Conservation (phyloP, 116 monocot species). For the Zostera marina region DNA sequence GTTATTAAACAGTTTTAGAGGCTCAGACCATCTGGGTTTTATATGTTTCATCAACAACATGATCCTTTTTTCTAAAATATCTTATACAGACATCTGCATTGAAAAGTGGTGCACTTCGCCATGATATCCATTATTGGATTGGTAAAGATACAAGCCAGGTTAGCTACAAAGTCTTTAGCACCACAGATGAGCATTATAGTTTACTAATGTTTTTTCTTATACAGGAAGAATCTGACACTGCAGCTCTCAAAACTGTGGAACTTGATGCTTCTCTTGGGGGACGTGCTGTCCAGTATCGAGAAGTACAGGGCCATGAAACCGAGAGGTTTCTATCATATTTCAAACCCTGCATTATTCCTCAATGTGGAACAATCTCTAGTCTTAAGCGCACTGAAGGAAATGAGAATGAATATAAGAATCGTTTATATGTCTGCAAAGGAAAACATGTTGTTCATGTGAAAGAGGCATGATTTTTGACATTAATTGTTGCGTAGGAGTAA, state of each 20-base stretch:
- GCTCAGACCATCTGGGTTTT: background rate
- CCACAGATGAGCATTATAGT: conserved; percentile 1
- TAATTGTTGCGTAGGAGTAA: background rate
- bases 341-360: conserved; percentile 95
- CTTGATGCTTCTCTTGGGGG: conserved; percentile 97
- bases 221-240: conserved; percentile 90
- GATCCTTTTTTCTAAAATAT: background rate
- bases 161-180: conserved; percentile 2
- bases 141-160: conserved; percentile 98
- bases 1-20: too few relatives aligned
- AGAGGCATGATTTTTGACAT: conserved; percentile 35
- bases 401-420: conserved; percentile 26
- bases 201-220: conserved; percentile 4
- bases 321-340: conserved; percentile 92
- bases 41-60: background rate
- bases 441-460: conserved; percentile 87
- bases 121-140: conserved; percentile 98
- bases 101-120: conserved; percentile 82
- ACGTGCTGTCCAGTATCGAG: conserved; percentile 90
- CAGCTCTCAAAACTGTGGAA: conserved; percentile 85
- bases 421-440: conserved; percentile 85
- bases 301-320: conserved; percentile 85
- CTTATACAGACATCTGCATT: conserved; percentile 55
- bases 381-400: conserved; percentile 77
- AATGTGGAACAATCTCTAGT: conserved; percentile 69